These are phyloP conservation scores for Posidonia australis DNA, from an alignment of 106 monocot species.

Conservation along the genomic window DNA sequence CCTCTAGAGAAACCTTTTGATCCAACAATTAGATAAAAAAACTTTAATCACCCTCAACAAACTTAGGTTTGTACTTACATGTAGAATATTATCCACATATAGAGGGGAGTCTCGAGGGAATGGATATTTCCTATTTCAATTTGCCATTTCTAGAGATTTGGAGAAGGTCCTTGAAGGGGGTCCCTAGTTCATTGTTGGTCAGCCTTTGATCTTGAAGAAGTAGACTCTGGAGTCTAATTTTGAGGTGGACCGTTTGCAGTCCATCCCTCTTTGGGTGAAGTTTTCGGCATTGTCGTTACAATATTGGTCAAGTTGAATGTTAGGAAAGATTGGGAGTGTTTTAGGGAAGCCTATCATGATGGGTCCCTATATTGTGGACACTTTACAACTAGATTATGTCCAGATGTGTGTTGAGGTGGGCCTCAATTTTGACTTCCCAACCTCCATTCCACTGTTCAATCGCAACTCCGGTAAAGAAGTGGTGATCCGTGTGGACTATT, in stretches of 20 bases:
- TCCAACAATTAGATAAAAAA: too few species aligned
- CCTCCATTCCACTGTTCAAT: too few species aligned
- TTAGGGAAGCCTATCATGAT: background rate
- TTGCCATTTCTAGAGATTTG: background rate
- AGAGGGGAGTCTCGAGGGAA: too few species aligned
- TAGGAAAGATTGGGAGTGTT: background rate
- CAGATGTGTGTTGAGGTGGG: background rate
- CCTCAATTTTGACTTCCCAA: background rate
- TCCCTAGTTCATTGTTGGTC: background rate
- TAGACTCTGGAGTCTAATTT: background rate
- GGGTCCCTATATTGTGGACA: background rate
- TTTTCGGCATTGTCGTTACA: background rate
- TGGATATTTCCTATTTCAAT: background rate
- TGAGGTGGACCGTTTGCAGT: background rate
- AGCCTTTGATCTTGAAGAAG: background rate
- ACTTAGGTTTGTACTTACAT: too few species aligned
- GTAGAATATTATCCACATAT: too few species aligned
- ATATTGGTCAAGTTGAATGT: background rate
- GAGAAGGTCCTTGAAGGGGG: background rate
- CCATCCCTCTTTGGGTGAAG: background rate
- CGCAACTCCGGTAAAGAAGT: too few species aligned
- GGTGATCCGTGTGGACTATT: too few species aligned
- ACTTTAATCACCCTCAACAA: too few species aligned
- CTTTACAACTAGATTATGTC: background rate
- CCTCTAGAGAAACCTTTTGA: too few species aligned